Conservation (phyloP, 805 yeast species). For the Schwanniomyces vanrijiae region DNA sequence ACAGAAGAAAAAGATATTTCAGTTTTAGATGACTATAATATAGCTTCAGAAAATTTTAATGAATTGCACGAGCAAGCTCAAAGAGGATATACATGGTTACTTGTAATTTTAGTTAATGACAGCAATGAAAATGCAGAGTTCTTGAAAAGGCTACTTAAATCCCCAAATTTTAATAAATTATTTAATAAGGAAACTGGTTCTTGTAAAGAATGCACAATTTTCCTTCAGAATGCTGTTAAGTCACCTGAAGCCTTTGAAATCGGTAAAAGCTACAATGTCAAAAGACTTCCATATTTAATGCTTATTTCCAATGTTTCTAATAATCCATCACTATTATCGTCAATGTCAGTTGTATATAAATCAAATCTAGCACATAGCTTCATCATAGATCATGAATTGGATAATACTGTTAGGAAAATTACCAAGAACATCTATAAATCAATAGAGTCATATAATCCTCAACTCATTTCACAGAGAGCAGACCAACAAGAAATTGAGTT, state of each 20-base stretch:
- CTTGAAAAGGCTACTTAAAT: conserved; percentile 12
- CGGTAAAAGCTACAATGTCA: conserved; percentile 28
- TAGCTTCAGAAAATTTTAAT: conserved; percentile 25
- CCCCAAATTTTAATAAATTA: conserved; percentile 16
- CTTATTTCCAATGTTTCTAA: conserved; percentile 9
- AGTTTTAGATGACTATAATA: conserved; percentile 9
- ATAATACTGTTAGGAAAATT: conserved; percentile 23
- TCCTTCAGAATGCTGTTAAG: conserved; percentile 28
- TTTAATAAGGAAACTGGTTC: conserved; percentile 29
- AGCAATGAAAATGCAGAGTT: conserved; percentile 18
- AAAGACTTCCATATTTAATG: conserved; percentile 29
- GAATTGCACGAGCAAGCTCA: conserved; percentile 27
- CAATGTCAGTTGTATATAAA: conserved; percentile 10
- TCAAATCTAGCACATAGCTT: conserved; percentile 10
- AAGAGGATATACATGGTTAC: conserved; percentile 29
- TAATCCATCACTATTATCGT: conserved; percentile 9
- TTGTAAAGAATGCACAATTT: conserved; percentile 29
- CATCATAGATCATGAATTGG: conserved; percentile 17
- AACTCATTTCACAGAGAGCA: conserved; percentile 33
- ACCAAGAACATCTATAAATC: conserved; percentile 21
- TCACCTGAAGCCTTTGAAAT: conserved; percentile 40
- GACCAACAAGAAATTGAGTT: conserved; percentile 43
- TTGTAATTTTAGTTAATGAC: conserved; percentile 32
- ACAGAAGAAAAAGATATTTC: neutral
- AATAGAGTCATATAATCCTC: conserved; percentile 35